Evolutionary conservation across 176 grass and related monocot genomes (phyloP).

Genomic region (Carex kokanica): DNA sequence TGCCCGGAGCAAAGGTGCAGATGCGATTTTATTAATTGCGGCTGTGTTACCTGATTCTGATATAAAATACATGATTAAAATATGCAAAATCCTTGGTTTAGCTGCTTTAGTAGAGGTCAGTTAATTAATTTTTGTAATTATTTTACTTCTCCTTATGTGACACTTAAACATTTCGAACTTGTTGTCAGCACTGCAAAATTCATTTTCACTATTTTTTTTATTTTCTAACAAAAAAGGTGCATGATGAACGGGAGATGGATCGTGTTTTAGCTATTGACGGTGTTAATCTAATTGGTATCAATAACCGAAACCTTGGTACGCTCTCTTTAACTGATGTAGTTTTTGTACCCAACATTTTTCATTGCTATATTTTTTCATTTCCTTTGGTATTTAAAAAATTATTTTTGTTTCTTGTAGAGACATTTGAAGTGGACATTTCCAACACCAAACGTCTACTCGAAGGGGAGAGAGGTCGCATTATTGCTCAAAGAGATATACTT

Average conservation of each 20-base stretch:
- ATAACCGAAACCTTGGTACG: slow-evolving; percentile 92
- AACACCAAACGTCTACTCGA: slow-evolving; percentile 89
- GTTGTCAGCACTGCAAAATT: not conserved
- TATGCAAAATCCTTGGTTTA: slow-evolving; percentile 84
- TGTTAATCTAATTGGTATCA: slow-evolving; percentile 90
- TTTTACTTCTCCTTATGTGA: not conserved
- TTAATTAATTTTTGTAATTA: not conserved
- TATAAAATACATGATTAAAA: slow-evolving; percentile 96
- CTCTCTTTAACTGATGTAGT: not conserved
- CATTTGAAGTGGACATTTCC: slow-evolving; percentile 93
- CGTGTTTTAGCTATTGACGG: slow-evolving; percentile 76
- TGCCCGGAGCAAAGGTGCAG: slow-evolving; percentile 82
- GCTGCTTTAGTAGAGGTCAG: slow-evolving; percentile 86
- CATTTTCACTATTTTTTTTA: not conserved
- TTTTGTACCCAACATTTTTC: not conserved
- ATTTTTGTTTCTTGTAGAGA: slow-evolving; percentile 51
- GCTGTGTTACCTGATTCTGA: slow-evolving; percentile 77
- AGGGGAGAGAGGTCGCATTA: slow-evolving; percentile 66
- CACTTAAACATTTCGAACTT: not conserved
- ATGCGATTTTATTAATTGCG: slow-evolving; percentile 91
- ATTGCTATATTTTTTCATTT: not conserved
- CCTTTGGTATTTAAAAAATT: not conserved
- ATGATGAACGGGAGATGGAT: slow-evolving; percentile 93
- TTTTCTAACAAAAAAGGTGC: slow-evolving; percentile 47
- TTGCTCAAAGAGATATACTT: slow-evolving; percentile 64